Percentiles rank a stretch among this genome's conserved stretches.
Evolutionary conservation across 2,329 filamentous ascomycete species (phyloP).

Genomic region (Sclerotinia glacialis): DNA sequence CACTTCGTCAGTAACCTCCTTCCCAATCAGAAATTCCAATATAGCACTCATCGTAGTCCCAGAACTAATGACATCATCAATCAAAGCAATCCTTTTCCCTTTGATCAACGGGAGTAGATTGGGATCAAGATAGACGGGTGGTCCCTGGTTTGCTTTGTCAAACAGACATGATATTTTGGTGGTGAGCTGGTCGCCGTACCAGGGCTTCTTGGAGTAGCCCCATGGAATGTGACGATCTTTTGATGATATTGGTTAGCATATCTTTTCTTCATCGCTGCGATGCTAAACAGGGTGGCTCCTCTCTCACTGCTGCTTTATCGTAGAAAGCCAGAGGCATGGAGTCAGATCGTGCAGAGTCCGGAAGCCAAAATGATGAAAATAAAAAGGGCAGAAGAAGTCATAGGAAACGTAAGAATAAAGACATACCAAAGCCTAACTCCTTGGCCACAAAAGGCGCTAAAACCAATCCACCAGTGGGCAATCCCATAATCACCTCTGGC

Average conservation of each 20-base stretch:
- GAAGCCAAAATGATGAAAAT: neutral
- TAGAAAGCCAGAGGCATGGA: neutral
- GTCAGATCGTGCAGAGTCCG: neutral
- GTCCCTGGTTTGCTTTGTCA: neutral
- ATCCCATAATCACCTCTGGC: neutral
- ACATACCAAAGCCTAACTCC: slow-evolving; percentile 7
- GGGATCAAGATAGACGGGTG: slow-evolving; percentile 3
- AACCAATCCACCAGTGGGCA: slow-evolving; percentile 11
- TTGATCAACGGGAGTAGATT: slow-evolving; percentile 6
- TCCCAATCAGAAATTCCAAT: neutral
- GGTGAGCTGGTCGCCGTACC: neutral
- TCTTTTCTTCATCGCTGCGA: neutral
- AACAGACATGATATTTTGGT: slow-evolving; percentile 2
- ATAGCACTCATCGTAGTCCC: neutral
- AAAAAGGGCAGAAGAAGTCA: neutral
- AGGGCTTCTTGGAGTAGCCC: slow-evolving; percentile 3
- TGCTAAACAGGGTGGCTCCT: too few relatives aligned
- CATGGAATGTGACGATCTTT: slow-evolving; percentile 8
- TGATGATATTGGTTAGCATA: neutral
- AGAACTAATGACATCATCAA: slow-evolving; percentile 15
- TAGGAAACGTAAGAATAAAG: neutral
- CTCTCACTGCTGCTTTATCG: neutral
- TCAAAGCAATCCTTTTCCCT: slow-evolving; percentile 9
- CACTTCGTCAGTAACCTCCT: neutral
- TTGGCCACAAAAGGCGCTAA: slow-evolving; percentile 12